Percentiles rank a stretch among this genome's conserved stretches.
phyloP scores from a whole-genome alignment of 371 early-diverging fungal species.

The Syncephalastrum sp. region DNA sequence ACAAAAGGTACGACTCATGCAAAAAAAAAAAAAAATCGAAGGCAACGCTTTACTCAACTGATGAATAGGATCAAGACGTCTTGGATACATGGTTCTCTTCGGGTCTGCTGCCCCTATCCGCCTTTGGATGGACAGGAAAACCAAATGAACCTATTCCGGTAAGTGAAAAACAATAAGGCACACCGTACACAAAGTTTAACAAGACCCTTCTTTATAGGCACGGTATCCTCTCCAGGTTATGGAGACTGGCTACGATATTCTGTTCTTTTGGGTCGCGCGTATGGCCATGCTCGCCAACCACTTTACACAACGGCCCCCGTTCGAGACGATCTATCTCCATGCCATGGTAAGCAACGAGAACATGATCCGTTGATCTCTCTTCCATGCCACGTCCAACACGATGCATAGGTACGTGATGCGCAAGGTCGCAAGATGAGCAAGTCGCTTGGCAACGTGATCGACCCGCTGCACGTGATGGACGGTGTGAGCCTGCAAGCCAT shows the following conservation, averaged over 20 bases:
- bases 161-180: conserved; percentile 10
- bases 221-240: conserved; percentile 88
- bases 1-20: conserved; percentile 20
- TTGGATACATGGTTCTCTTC: conserved; percentile 99
- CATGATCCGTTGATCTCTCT: neutral
- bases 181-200: neutral
- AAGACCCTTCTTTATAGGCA: conserved; percentile 18
- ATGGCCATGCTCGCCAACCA: conserved; percentile 98
- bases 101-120: conserved; percentile 95
- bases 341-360: conserved; percentile 60
- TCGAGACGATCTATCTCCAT: conserved; percentile 81
- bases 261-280: conserved; percentile 99
- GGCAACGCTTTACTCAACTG: no score
- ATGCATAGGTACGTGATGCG: conserved; percentile 81
- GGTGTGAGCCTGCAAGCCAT: conserved; percentile 73
- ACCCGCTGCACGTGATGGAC: conserved; percentile 95
- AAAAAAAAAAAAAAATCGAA: no score
- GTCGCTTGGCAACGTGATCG: conserved; percentile 97
- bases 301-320: conserved; percentile 83
- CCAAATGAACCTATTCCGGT: conserved; percentile 31
- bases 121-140: conserved; percentile 63
- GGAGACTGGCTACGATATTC: conserved; percentile 99
- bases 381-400: conserved; percentile 7
- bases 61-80: conserved; percentile 89
- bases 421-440: conserved; percentile 99